Evolutionary conservation across 331 rosid genomes (phyloP), one percentile per base, ranked within the genome.

Genomic region (Arachis monticola): DNA sequence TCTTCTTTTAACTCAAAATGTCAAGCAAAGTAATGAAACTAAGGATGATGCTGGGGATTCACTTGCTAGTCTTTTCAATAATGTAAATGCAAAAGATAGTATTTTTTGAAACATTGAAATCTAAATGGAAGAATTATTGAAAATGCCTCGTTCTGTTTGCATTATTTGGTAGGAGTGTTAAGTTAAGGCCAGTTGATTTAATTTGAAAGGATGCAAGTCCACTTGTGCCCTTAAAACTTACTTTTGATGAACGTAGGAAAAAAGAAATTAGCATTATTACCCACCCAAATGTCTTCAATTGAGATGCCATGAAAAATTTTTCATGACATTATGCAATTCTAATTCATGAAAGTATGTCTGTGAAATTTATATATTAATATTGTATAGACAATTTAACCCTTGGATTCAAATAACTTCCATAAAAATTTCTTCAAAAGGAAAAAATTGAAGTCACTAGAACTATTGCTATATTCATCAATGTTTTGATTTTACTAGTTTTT

Each of bases 11-110:
- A 22, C 77, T 8, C 31, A 80, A 42, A 68, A 64, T 69, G 50
- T 70, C 3, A 53, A 63, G 45, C 78, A 77, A 73, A 82, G 60
- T 71, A 59, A 48, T 46, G 82, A 71, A 75, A 87, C 73, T 66
- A 72, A 53, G 60, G 81, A 72, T 56, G 60, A 59, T 32, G 67
- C 69, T 35, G 84, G 82, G 74, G 84, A 76, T 73, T 74, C 89
- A 60, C 83, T 87, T 74, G 85, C 85, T 60, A 74, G 62, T 79
- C 57, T 88, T 67, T 87, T 93, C 30, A 47, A 75, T 48, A 45
- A 79, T 73, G 88, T 78, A 60, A 80, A 70, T 78, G 79, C 71
- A 40, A 85, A 78, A 73, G 69, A 80, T 35, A 84, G 85, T 80
- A 69, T 87, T 53, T 82, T 83, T 60, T 90, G 22, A 42, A 74